These are phyloP conservation scores for Globisporangium nunn DNA, from an alignment of 352 stramenopile genomes.

Conservation along the genomic window DNA sequence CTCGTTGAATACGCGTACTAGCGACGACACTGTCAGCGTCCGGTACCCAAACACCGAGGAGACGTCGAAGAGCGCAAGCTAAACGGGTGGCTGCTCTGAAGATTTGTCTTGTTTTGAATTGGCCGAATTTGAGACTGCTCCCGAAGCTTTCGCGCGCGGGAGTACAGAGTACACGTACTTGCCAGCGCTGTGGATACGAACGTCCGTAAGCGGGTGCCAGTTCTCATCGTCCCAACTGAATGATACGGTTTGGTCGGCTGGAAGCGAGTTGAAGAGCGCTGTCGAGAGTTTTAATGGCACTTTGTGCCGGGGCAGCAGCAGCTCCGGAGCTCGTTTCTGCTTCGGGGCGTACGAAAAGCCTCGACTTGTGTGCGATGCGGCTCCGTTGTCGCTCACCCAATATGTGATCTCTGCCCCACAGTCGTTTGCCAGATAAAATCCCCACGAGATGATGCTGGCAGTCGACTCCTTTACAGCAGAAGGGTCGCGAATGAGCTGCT, in stretches of 20 bases:
- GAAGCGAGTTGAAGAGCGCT: conserved; percentile 55
- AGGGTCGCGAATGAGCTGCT: conserved; percentile 20
- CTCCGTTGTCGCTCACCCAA: conserved; percentile 47
- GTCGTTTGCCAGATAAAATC: conserved; percentile 78
- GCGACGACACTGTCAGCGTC: conserved; percentile 73
- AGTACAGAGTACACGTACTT: conserved; percentile 76
- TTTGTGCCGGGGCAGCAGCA: conserved; percentile 42
- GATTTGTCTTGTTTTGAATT: background rate
- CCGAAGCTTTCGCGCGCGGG: conserved; percentile 9
- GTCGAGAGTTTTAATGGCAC: conserved; percentile 67
- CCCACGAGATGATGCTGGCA: conserved; percentile 69
- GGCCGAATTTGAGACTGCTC: background rate
- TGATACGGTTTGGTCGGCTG: conserved; percentile 65
- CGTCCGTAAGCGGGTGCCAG: conserved; percentile 71
- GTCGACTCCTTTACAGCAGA: conserved; percentile 26
- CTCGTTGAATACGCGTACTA: conserved; percentile 77
- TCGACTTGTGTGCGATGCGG: conserved; percentile 25
- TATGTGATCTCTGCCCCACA: conserved; percentile 49
- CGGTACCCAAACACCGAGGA: conserved; percentile 58
- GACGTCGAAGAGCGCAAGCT: conserved; percentile 74
- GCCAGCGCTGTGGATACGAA: conserved; percentile 66
- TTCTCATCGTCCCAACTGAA: conserved; percentile 64
- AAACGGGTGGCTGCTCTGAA: conserved; percentile 12
- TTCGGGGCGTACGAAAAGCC: conserved; percentile 55
- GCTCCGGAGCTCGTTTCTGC: conserved; percentile 32